Evolutionary conservation across 352 stramenopile species (phyloP).

Genomic region (Globisporangium middletonii): DNA sequence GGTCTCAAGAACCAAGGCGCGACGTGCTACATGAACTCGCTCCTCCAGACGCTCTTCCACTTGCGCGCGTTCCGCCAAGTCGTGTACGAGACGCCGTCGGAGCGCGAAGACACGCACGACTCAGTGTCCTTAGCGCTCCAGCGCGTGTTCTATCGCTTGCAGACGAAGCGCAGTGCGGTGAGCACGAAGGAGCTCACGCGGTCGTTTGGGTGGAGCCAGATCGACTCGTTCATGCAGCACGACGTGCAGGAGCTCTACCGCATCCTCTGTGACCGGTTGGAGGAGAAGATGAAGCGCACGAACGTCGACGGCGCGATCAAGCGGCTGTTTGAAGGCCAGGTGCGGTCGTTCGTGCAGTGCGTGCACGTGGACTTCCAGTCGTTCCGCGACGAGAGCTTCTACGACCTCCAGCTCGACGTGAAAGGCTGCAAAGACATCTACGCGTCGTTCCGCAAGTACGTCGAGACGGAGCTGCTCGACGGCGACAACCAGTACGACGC

Average conservation of each 20-base stretch:
- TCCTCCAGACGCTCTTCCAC: conserved; percentile 91
- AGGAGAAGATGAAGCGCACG: conserved; percentile 92
- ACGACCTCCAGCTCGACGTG: conserved; percentile 91
- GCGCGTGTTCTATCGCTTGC: conserved; percentile 80
- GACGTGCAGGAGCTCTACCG: conserved; percentile 90
- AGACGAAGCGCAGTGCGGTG: conserved; percentile 70
- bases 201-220: conserved; percentile 90
- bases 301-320: conserved; percentile 74
- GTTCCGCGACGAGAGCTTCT: conserved; percentile 87
- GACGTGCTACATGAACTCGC: conserved; percentile 93
- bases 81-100: conserved; percentile 78
- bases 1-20: conserved; percentile 88
- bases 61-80: conserved; percentile 79
- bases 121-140: conserved; percentile 81
- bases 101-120: conserved; percentile 75
- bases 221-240: conserved; percentile 92
- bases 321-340: conserved; percentile 87
- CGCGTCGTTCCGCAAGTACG: conserved; percentile 89
- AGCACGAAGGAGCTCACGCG: conserved; percentile 91
- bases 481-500: conserved; percentile 93
- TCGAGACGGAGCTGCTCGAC: conserved; percentile 90
- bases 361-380: conserved; percentile 89
- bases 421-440: conserved; percentile 89
- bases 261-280: conserved; percentile 88
- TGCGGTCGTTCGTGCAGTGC: conserved; percentile 88